Evolutionary conservation across 1,284 basidiomycete genomes (phyloP).

Genomic region (Leccinum subatratum): DNA sequence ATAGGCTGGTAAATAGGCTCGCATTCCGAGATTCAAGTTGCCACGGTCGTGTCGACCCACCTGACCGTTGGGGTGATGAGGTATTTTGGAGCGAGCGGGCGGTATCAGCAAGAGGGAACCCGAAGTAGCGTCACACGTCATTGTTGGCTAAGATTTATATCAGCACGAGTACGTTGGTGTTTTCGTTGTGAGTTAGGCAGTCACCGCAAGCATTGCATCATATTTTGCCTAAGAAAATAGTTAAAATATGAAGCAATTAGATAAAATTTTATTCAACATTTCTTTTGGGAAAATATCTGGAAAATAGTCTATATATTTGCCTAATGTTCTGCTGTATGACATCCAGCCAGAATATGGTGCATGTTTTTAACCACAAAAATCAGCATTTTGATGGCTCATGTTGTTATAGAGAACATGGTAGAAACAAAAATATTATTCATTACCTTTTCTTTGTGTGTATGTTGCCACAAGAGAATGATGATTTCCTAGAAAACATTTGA

Average conservation of each 20-base stretch:
- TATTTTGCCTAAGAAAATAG: neutral
- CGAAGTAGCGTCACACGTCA: no score
- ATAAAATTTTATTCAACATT: neutral
- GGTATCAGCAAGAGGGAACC: no score
- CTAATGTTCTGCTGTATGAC: neutral
- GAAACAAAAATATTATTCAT: neutral
- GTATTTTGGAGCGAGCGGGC: no score
- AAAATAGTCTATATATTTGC: neutral
- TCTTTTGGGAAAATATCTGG: neutral
- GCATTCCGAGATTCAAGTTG: no score
- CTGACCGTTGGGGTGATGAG: no score
- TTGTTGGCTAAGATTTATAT: no score
- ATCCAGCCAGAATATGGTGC: neutral
- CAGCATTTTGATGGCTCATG: neutral
- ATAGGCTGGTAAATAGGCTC: no score
- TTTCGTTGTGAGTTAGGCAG: no score
- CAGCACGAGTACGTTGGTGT: no score
- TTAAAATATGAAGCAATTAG: neutral
- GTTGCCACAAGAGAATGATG: neutral
- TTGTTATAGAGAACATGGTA: neutral
- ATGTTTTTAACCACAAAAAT: neutral
- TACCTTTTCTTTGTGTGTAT: neutral
- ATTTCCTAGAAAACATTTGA: neutral
- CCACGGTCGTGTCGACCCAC: no score
- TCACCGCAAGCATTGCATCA: neutral